phyloP scores from a whole-genome alignment of 129 eudicot genomes.

The Helichrysum umbraculigerum region DNA sequence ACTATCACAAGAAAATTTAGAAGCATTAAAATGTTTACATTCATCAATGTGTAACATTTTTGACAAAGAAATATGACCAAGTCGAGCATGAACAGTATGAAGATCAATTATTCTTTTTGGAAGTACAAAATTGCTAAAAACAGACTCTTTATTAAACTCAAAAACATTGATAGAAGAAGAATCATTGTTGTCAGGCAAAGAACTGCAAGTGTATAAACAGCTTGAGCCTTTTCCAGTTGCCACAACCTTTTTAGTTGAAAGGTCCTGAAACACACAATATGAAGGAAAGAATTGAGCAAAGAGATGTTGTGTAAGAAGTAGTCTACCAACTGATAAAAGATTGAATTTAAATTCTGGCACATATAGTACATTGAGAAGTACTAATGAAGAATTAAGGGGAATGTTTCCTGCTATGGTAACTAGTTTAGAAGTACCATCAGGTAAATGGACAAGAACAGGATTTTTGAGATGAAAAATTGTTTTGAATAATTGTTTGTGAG shows the following conservation, averaged over 20 bases:
- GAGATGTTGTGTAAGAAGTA: neutral
- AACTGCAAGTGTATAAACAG: conserved; percentile 2
- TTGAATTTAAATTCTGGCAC: neutral
- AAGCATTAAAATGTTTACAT: neutral
- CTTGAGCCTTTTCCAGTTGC: neutral
- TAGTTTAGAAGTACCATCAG: neutral
- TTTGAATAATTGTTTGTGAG: neutral
- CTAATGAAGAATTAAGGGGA: neutral
- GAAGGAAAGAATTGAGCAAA: neutral
- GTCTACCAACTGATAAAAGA: neutral
- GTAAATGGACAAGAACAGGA: neutral
- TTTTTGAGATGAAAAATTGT: neutral
- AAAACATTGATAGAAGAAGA: neutral
- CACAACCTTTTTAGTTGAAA: neutral
- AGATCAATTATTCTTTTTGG: no score
- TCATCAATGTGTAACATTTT: neutral
- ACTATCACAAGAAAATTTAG: no score
- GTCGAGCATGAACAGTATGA: neutral
- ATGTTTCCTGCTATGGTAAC: neutral
- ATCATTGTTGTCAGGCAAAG: no score
- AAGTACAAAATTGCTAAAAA: neutral
- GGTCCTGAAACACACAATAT: conserved; percentile 2
- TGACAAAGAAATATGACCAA: neutral
- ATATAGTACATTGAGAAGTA: neutral
- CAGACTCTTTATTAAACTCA: no score